Conservation (phyloP, 495 filamentous ascomycete species). For the Neurospora sp. region DNA sequence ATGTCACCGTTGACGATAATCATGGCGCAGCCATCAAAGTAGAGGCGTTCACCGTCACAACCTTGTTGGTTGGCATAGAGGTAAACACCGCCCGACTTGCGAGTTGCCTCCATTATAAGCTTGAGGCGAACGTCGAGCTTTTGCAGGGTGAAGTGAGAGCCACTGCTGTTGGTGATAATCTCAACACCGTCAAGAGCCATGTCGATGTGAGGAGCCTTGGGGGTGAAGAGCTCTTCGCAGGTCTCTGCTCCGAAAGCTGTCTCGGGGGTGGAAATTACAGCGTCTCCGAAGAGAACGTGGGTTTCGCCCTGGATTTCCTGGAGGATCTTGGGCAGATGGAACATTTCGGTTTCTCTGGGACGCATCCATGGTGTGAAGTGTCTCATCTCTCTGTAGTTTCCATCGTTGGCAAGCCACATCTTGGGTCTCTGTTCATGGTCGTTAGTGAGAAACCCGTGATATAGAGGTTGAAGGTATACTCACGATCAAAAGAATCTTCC, state of each 20-base stretch:
- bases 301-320: slow-evolving; percentile 48
- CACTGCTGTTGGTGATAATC: slow-evolving; percentile 69
- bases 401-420: slow-evolving; percentile 72
- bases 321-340: slow-evolving; percentile 58
- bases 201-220: slow-evolving; percentile 40
- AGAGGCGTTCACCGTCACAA: slow-evolving; percentile 54
- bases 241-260: slow-evolving; percentile 64
- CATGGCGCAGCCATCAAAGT: slow-evolving; percentile 62
- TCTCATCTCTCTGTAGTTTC: slow-evolving; percentile 60
- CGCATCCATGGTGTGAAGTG: slow-evolving; percentile 46
- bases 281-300: slow-evolving; percentile 65
- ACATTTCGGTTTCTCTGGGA: slow-evolving; percentile 51
- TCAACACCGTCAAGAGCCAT: slow-evolving; percentile 55
- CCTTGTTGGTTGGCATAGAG: slow-evolving; percentile 56
- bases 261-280: slow-evolving; percentile 60
- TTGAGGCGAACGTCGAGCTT: slow-evolving; percentile 68
- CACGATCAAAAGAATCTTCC: slow-evolving; percentile 58
- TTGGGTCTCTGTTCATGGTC: slow-evolving; percentile 48
- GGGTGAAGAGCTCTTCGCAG: slow-evolving; percentile 73
- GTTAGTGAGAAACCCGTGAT: background rate
- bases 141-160: slow-evolving; percentile 56
- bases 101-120: slow-evolving; percentile 67
- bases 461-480: background rate
- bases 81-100: slow-evolving; percentile 66
- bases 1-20: slow-evolving; percentile 65